Base-by-base conservation (phyloP, 345 rosid species). In the Euphorbia tirucalli region DNA sequence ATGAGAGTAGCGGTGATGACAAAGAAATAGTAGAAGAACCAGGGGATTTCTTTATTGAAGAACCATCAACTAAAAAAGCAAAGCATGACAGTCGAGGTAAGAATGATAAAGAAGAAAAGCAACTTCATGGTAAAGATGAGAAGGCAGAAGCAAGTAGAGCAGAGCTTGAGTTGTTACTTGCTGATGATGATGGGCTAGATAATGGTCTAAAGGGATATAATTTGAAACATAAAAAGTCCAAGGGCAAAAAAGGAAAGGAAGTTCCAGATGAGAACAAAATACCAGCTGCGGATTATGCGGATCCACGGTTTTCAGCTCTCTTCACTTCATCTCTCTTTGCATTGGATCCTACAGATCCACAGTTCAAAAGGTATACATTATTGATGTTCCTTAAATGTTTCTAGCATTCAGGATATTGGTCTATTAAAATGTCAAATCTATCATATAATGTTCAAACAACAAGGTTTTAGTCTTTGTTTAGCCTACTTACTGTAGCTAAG, bases 311-410 rank as follows among this genome's bases (percentile, higher is more conserved):
- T 77, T 77, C 97, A 25, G 83, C 85, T 74, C 70, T 83, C 69
- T 77, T 85, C 75, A 81, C 74, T 9, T 82, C 89, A 41, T 90
- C 91, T 66, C 81, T 74, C 61, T 95, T 73, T 83, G 91, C 96
- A 52, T 78, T 92, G 79, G 99, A 95, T 75, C 99, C 99, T 68
- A 95, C 99, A 8, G 87, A 95, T 81, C 99, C 99, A 41, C 93
- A 88, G 77, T 95, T 85, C 84, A 92, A 92, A 83, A 87, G 99
- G 99, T 95, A 77, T 13, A 48, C 22, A 3, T 43, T 9, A 11
- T 16, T 68, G 25, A 9, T 21, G 19, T 27, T 25, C 24, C 18
- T 16, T 61, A 28, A 2, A 64, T 11, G 21, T 8, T 21, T 25
- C 27, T 32, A 10, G 37, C 52, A 5, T 5, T 59, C n/a, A 69